Base-by-base conservation (phyloP, 75 land plant genomes). In the Cupressus sempervirens region DNA sequence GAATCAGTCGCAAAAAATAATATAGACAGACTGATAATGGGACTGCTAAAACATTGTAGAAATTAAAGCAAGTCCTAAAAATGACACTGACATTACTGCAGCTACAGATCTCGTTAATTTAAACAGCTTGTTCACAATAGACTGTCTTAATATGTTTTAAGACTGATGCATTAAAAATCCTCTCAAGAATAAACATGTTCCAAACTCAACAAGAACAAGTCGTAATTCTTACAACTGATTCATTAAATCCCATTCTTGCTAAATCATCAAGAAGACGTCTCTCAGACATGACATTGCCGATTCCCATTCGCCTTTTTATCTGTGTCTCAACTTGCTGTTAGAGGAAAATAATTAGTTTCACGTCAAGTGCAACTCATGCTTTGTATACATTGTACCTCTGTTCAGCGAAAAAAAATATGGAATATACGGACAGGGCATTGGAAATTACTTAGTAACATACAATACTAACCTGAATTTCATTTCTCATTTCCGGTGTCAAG, bases 241-340 rank as follows among this genome's bases (percentile, higher is more conserved):
- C 99, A 83, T 91, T 94, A 91, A 98, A 90, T 41, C 98, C 99
- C 96, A 97, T 98, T 84, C 93, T 91, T 46, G 90, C 76, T 7
- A 98, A 91, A 4, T 96, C 98, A 85, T 96, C 98, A 40, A 96
- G 91, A 26, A 98, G 90, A 29, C 95, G 92, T 80, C 99, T 93
- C 89, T 94, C 98, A n/a, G 99, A 96, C 67, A 98, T 88, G 84
- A 90, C 91, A 84, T 91, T 98, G 70, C 99, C 99, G 70, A 98
- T 98, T 8, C 95, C 98, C 90, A 94, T 91, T 76, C 99, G 93
- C 83, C 99, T 90, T 90, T 96, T 96, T 77, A 98, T 92, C 77
- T 98, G 99, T 48, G 89, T 84, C 82, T 98, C 99, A 0, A 97
- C 96, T 96, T 98, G 98, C 99, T 97, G 96, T 87, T 83, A 15